Base-by-base conservation (phyloP, 352 stramenopile species). In the Aphanomyces stellatus region DNA sequence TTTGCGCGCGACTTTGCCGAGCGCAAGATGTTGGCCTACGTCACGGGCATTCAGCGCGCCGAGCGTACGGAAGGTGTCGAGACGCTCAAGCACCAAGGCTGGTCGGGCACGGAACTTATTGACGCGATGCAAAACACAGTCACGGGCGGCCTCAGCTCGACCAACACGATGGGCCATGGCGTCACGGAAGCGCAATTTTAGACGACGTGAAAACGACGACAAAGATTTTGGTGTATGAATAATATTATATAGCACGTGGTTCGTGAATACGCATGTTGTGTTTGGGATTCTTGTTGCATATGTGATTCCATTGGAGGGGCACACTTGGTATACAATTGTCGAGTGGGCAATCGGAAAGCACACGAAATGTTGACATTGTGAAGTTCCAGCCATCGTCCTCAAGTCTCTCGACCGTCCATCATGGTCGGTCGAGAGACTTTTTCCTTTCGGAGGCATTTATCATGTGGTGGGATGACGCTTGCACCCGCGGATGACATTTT, bases 181-280 rank as follows among this genome's bases (percentile, higher is more conserved):
- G 95, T 98, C 34, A 99, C 96, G 2, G 96, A 99, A 80, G 76
- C 86, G 63, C 96, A 99, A 76, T 99, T 99, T 69, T 94, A 90
- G 43, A 41, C 7, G 19, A 53, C 8, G 37, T 51, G 42, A n/a
- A 43, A 17, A 17, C 37, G 37, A 43, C 37, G 37, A 43, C 37
- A 43, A 17, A 43, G 37, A 46, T 46, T 46, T 46, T 46, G 37
- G n/a, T 19, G 37, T 46, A 46, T 19, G n/a, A 43, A 53, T 53
- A n/a, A 53, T 53, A 53, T 28, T 53, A 30, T 53, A 28, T 28
- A 53, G 46, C 37, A 17, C 8, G 37, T 43, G 8, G 8, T 8
- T 43, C 37, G 37, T 43, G 37, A 8, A 43, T 43, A 8, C 8
- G 17, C 37, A 43, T 17, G 37, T 17, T 43, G 8, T 17, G 37